Conservation (phyloP, 2,329 filamentous ascomycete species). For the Myriosclerotinia duriaeana region DNA sequence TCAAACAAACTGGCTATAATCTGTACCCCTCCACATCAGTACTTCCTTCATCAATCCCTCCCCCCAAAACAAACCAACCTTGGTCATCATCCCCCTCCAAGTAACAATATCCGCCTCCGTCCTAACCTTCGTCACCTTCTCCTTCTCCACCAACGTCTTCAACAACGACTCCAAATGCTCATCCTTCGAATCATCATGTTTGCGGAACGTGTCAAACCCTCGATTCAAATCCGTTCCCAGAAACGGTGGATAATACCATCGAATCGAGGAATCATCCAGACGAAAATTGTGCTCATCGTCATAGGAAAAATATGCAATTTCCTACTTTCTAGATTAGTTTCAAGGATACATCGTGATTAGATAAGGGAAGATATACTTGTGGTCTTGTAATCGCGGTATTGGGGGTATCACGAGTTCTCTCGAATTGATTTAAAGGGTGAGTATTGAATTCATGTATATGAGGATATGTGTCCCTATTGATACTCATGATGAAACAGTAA, state of each 20-base stretch:
- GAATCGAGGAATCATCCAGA: conserved; percentile 74
- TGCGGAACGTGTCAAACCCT: conserved; percentile 80
- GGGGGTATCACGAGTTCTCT: conserved; percentile 1
- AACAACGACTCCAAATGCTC: conserved; percentile 86
- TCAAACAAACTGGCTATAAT: conserved; percentile 86
- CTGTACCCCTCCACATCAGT: conserved; percentile 46
- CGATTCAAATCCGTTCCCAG: conserved; percentile 71
- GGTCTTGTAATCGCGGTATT: conserved; percentile 15
- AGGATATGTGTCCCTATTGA: background rate
- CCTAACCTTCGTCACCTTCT: conserved; percentile 59
- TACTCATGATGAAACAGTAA: background rate
- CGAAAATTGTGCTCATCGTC: conserved; percentile 77
- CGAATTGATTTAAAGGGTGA: conserved; percentile 11
- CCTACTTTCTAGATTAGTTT: conserved; percentile 49
- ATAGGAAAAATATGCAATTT: conserved; percentile 92
- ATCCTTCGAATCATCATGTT: conserved; percentile 78
- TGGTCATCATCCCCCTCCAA: conserved; percentile 99
- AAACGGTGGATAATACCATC: conserved; percentile 81
- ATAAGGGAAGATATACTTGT: conserved; percentile 21
- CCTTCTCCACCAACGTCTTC: conserved; percentile 70
- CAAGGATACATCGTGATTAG: background rate
- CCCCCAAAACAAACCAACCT: conserved; percentile 54
- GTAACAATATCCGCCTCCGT: conserved; percentile 76
- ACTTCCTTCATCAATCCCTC: background rate
- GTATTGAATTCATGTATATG: conserved; percentile 10